Evolutionary conservation across 2,329 filamentous ascomycete genomes (phyloP).

Genomic region (Fusarium pseudonygamai): DNA sequence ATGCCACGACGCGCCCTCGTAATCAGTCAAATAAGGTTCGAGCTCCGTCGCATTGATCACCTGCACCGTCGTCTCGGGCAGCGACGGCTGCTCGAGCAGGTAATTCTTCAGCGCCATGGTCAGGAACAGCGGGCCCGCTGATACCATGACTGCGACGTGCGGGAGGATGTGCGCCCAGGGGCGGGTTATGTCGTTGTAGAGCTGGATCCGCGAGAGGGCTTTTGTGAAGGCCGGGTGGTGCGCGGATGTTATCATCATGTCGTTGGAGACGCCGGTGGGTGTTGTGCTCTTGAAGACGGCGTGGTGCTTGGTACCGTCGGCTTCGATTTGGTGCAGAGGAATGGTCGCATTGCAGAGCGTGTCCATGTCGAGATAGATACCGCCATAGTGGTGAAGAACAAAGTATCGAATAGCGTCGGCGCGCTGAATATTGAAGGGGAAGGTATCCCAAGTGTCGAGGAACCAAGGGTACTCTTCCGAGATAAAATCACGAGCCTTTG

Average conservation of each 20-base stretch:
- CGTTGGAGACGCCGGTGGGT: conserved; percentile 83
- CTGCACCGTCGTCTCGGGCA: conserved; percentile 41
- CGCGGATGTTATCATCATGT: conserved; percentile 78
- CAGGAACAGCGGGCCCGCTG: conserved; percentile 79
- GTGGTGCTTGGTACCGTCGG: conserved; percentile 31
- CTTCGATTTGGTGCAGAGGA: conserved; percentile 43
- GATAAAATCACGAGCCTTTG: conserved; percentile 73
- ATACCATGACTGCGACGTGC: conserved; percentile 84
- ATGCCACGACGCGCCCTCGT: conserved; percentile 57
- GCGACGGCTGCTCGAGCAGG: conserved; percentile 58
- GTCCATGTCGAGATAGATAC: conserved; percentile 73
- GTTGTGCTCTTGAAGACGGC: conserved; percentile 60
- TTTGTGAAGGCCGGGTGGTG: conserved; percentile 79
- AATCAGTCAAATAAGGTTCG: conserved; percentile 49
- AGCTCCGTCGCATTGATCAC: conserved; percentile 43
- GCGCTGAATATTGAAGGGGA: conserved; percentile 76
- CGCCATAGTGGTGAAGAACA: conserved; percentile 75
- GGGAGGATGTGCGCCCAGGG: conserved; percentile 70
- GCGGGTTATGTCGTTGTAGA: conserved; percentile 65
- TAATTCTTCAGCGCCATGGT: conserved; percentile 82
- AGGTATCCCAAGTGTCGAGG: conserved; percentile 73
- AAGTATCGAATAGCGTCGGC: conserved; percentile 80
- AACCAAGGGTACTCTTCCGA: conserved; percentile 77
- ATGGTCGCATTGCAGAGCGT: conserved; percentile 45
- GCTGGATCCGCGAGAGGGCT: conserved; percentile 72